These are phyloP conservation scores for Sanghuangporus sanghuang DNA, from an alignment of 1,284 basidiomycete genomes.

Conservation along the genomic window DNA sequence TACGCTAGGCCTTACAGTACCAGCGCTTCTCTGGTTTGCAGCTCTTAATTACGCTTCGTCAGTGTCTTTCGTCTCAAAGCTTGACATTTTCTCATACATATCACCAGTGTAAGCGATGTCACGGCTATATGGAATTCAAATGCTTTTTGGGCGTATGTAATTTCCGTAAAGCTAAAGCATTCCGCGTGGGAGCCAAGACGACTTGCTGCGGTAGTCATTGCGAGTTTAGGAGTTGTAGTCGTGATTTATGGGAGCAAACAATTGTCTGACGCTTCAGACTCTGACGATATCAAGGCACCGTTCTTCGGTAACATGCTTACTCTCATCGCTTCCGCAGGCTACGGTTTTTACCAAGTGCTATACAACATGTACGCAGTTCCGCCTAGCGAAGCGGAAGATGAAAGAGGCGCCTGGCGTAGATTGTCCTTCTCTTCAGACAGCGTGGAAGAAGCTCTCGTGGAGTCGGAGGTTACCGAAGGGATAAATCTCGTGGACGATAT, in stretches of 20 bases:
- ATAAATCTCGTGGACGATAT: slow-evolving; percentile 25
- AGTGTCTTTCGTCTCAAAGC: slow-evolving; percentile 30
- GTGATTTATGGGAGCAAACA: slow-evolving; percentile 74
- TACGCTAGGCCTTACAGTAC: slow-evolving; percentile 56
- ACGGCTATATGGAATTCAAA: slow-evolving; percentile 85
- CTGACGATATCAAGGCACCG: slow-evolving; percentile 30
- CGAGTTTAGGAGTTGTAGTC: slow-evolving; percentile 64
- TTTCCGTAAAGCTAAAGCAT: slow-evolving; percentile 58
- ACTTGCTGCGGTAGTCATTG: slow-evolving; percentile 66
- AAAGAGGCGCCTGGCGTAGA: slow-evolving; percentile 34
- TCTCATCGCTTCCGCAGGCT: slow-evolving; percentile 61
- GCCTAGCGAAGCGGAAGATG: slow-evolving; percentile 44
- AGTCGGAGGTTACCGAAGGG: slow-evolving; percentile 24
- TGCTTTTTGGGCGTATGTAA: slow-evolving; percentile 76
- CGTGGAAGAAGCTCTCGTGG: slow-evolving; percentile 17
- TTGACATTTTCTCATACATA: slow-evolving; percentile 15
- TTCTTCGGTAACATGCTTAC: slow-evolving; percentile 74
- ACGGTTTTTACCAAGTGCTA: slow-evolving; percentile 72
- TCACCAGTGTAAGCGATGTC: slow-evolving; percentile 65
- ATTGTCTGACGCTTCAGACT: slow-evolving; percentile 6
- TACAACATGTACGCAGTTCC: slow-evolving; percentile 77
- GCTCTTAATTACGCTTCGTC: slow-evolving; percentile 68
- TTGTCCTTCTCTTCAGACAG: slow-evolving; percentile 31
- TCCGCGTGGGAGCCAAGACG: slow-evolving; percentile 58
- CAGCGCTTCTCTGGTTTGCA: slow-evolving; percentile 68